Evolutionary conservation across 305 asterid species (phyloP), one percentile per base, ranked within the genome.

Genomic region (Monarda citriodora): DNA sequence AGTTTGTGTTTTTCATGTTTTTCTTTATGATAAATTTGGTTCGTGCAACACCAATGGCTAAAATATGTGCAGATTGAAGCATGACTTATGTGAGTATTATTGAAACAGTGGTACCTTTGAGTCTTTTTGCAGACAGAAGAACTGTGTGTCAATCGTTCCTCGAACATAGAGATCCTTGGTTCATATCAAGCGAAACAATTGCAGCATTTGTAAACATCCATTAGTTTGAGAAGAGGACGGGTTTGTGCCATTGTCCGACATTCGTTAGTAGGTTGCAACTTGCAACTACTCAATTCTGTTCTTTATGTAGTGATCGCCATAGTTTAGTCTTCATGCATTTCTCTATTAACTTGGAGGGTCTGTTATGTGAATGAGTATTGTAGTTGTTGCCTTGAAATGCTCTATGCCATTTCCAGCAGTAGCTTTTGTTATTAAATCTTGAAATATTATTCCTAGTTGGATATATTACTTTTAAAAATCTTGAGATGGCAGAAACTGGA

Each of bases 241-340:
- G 32, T 22, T 21, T 14, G 48, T 56, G 48, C 20, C 18, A 37
- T 56, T 56, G 36, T 21, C 36, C 11, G n/a, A 17, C 29, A 26
- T 25, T 9, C 10, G 12, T 9, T 38, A 38, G 7, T 21, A 14
- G 14, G 14, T n/a, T n/a, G n/a, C n/a, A n/a, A n/a, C n/a, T 37
- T 56, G 61, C 49, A 12, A 4, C 22, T 56, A 56, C 61, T 32
- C 18, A 21, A 12, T 29, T 37, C 31, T 12, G 32, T 36, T 56
- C 8, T 20, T 37, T 37, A 20, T 40, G 37, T 7, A 23, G 51
- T 40, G 38, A 41, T 22, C 16, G 5, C 36, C 15, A 40, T 56
- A 40, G 34, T 18, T 60, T 60, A 13, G 67, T 41, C 48, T 61
- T 63, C 56, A 41, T 26, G 31, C 31, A 26, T 26, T 26, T 26